A percentile compares a stretch with the other conserved stretches of the same genome.
phyloP scores from a whole-genome alignment of 1,139 yeast genomes.

The Diutina neorugosa region DNA sequence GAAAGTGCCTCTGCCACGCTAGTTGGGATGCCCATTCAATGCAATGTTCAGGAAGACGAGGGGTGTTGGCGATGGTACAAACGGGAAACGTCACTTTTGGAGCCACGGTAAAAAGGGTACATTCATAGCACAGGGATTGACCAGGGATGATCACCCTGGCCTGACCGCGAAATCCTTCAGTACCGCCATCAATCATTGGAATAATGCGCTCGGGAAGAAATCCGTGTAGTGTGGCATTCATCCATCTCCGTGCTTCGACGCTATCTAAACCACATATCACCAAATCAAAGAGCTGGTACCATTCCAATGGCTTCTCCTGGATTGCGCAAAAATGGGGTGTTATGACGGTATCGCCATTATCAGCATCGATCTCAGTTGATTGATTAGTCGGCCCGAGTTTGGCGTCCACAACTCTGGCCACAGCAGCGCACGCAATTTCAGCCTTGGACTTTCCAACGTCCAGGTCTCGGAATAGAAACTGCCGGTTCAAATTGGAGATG shows the following conservation, averaged over 20 bases:
- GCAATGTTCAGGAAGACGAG: constrained; percentile 88
- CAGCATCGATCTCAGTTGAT: neutral
- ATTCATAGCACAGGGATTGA: constrained; percentile 82
- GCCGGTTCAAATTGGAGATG: constrained; percentile 79
- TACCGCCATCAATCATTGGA: constrained; percentile 90
- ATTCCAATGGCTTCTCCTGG: constrained; percentile 57
- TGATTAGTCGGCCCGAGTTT: neutral
- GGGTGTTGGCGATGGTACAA: constrained; percentile 91
- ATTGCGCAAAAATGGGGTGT: constrained; percentile 53
- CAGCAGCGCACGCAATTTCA: constrained; percentile 56
- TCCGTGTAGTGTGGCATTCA: constrained; percentile 61
- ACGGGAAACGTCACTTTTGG: constrained; percentile 71
- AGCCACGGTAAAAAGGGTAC: constrained; percentile 69
- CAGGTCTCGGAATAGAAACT: constrained; percentile 59
- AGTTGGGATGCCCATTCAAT: constrained; percentile 82
- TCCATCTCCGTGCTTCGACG: constrained; percentile 87
- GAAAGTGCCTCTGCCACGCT: constrained; percentile 53
- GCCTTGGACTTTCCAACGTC: constrained; percentile 84
- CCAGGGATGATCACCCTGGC: constrained; percentile 81
- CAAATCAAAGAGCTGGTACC: constrained; percentile 57
- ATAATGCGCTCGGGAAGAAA: constrained; percentile 44
- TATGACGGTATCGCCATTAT: constrained; percentile 15
- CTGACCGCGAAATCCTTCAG: constrained; percentile 92
- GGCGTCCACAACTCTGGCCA: constrained; percentile 31
- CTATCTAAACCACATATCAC: constrained; percentile 85